phyloP scores from a whole-genome alignment of 441 rosid species.

The Kokia cookei region DNA sequence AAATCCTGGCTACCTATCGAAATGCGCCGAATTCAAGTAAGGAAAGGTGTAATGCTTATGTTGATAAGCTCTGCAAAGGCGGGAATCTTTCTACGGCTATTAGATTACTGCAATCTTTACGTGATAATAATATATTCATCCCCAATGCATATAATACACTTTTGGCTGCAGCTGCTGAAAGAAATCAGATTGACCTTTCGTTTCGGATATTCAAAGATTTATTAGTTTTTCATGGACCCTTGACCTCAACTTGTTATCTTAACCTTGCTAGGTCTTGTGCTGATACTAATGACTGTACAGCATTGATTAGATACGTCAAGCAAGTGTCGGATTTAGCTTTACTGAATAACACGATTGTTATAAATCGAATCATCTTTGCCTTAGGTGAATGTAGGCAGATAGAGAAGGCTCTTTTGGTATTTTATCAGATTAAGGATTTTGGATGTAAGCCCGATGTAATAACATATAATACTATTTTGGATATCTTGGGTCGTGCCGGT shows the following conservation, averaged over 20 bases:
- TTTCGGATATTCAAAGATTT: constrained; percentile 53
- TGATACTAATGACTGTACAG: constrained; percentile 27
- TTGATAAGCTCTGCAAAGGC: constrained; percentile 35
- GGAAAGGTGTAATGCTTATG: constrained; percentile 22
- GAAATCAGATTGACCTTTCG: constrained; percentile 34
- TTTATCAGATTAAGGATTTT: constrained; percentile 40
- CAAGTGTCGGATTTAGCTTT: constrained; percentile 42
- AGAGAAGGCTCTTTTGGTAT: constrained; percentile 52
- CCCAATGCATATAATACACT: constrained; percentile 28
- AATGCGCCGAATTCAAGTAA: constrained; percentile 21
- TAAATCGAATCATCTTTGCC: constrained; percentile 60
- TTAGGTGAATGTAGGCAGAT: constrained; percentile 67
- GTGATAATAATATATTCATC: constrained; percentile 32
- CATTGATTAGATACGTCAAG: constrained; percentile 41
- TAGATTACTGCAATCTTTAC: constrained; percentile 36
- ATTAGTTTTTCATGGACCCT: constrained; percentile 24
- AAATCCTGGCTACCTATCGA: constrained; percentile 20
- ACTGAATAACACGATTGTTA: constrained; percentile 33
- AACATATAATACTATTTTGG: constrained; percentile 65
- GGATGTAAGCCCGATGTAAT: constrained; percentile 58
- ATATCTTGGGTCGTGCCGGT: constrained; percentile 61
- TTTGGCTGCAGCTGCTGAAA: constrained; percentile 32
- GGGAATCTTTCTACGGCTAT: constrained; percentile 47
- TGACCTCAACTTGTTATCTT: constrained; percentile 50
- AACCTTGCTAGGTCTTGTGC: constrained; percentile 55